phyloP scores from a whole-genome alignment of 129 eudicot genomes.

The Ambrosia artemisiifolia region DNA sequence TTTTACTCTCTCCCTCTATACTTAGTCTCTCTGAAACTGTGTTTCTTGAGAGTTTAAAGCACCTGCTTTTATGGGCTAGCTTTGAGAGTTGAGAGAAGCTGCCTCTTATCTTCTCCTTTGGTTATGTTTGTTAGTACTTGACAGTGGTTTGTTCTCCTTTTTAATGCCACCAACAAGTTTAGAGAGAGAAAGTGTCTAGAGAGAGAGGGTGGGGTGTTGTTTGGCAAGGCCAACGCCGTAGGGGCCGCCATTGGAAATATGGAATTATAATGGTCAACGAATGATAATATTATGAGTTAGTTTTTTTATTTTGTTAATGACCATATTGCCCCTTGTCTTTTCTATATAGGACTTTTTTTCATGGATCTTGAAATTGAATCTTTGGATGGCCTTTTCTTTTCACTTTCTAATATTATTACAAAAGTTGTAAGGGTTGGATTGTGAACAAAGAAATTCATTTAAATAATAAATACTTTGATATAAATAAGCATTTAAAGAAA shows the following conservation, averaged over 20 bases:
- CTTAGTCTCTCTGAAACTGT: not conserved
- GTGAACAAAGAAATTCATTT: too few relatives aligned
- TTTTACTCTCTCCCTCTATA: not conserved
- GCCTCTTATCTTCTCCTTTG: constrained; percentile 43
- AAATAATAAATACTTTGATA: too few relatives aligned
- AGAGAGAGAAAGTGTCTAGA: constrained; percentile 40
- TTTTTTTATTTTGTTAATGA: constrained; percentile 33
- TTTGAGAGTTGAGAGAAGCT: constrained; percentile 24
- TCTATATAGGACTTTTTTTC: constrained; percentile 26
- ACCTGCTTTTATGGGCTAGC: constrained; percentile 19
- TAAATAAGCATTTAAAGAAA: too few relatives aligned
- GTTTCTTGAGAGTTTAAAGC: constrained; percentile 19
- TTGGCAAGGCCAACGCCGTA: constrained; percentile 91
- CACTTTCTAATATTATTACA: constrained; percentile 13
- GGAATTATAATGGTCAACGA: constrained; percentile 79
- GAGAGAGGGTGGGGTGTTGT: constrained; percentile 40
- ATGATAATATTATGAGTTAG: constrained; percentile 21
- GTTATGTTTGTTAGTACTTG: constrained; percentile 45
- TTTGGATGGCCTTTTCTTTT: constrained; percentile 27
- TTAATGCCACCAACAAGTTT: constrained; percentile 50
- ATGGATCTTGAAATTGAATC: constrained; percentile 36
- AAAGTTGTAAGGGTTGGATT: too few relatives aligned
- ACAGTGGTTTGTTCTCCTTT: constrained; percentile 45
- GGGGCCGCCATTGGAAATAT: constrained; percentile 84
- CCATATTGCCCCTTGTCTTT: constrained; percentile 52